phyloP scores from a whole-genome alignment of 129 eudicot genomes.

The Lonicera japonica region DNA sequence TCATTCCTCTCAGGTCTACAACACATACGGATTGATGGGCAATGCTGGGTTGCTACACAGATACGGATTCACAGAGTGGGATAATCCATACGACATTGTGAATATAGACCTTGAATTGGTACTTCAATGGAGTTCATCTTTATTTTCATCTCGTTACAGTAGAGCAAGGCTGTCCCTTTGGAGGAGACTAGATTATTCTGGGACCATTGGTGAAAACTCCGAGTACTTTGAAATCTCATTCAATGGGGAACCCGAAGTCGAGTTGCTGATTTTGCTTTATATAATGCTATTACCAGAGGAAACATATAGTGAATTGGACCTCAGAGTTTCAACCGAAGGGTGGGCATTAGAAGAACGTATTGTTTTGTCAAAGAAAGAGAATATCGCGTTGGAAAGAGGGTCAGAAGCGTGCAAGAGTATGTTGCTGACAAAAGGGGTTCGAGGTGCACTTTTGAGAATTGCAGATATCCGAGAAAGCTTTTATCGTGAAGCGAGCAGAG shows the following conservation, averaged over 20 bases:
- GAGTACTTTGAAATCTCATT: constrained; percentile 82
- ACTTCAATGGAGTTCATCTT: constrained; percentile 63
- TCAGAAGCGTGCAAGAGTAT: constrained; percentile 31
- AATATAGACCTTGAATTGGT: constrained; percentile 78
- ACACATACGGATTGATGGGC: constrained; percentile 85
- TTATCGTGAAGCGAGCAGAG: constrained; percentile 44
- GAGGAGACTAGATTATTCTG: constrained; percentile 53
- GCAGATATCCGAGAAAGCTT: constrained; percentile 66
- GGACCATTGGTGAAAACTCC: constrained; percentile 41
- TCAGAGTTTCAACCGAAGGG: constrained; percentile 17
- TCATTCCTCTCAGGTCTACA: constrained; percentile 55
- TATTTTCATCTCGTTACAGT: constrained; percentile 55
- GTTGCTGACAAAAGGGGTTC: constrained; percentile 48
- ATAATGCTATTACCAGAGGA: constrained; percentile 56
- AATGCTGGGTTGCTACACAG: constrained; percentile 98
- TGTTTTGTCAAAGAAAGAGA: constrained; percentile 15
- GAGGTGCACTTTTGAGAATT: constrained; percentile 45
- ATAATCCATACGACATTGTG: constrained; percentile 77
- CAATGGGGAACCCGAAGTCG: constrained; percentile 81
- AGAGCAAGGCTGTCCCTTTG: constrained; percentile 61
- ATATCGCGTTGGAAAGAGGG: constrained; percentile 20
- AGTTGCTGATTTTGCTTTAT: constrained; percentile 60
- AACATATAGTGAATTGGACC: constrained; percentile 37
- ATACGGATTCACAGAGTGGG: constrained; percentile 83
- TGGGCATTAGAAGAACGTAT: constrained; percentile 1